phyloP scores from a whole-genome alignment of 192 early-diverging fungal species.

The Backusella morwellensis region DNA sequence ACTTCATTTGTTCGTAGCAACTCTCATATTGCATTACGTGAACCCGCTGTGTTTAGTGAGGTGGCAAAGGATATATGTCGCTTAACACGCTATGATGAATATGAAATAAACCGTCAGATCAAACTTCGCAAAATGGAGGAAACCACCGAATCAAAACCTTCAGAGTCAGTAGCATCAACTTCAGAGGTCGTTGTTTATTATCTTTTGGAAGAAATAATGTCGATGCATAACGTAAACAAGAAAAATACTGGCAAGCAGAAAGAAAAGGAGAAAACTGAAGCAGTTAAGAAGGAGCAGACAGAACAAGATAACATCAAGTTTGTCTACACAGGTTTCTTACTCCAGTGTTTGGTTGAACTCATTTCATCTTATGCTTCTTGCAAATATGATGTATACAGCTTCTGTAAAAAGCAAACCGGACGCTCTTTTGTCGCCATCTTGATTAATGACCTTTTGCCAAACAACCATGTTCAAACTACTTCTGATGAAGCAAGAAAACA shows the following conservation, averaged over 20 bases:
- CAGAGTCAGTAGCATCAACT: neutral
- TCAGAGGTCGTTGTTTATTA: slow-evolving; percentile 26
- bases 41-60: slow-evolving; percentile 64
- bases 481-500: slow-evolving; percentile 53
- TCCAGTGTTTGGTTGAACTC: slow-evolving; percentile 87
- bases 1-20: slow-evolving; percentile 68
- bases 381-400: slow-evolving; percentile 68
- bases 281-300: neutral
- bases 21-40: slow-evolving; percentile 63
- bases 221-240: neutral
- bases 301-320: slow-evolving; percentile 26
- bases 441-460: slow-evolving; percentile 68
- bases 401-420: slow-evolving; percentile 42
- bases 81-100: slow-evolving; percentile 50
- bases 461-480: slow-evolving; percentile 37
- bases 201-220: slow-evolving; percentile 24
- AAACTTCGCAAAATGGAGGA: slow-evolving; percentile 39
- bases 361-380: slow-evolving; percentile 82
- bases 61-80: slow-evolving; percentile 62
- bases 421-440: slow-evolving; percentile 59
- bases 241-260: neutral
- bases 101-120: slow-evolving; percentile 59
- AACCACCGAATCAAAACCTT: slow-evolving; percentile 17
- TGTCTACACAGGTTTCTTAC: slow-evolving; percentile 70
- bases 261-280: slow-evolving; percentile 19